phyloP scores from a whole-genome alignment of 2,329 filamentous ascomycete genomes.

The Aspergillus brasiliensis region DNA sequence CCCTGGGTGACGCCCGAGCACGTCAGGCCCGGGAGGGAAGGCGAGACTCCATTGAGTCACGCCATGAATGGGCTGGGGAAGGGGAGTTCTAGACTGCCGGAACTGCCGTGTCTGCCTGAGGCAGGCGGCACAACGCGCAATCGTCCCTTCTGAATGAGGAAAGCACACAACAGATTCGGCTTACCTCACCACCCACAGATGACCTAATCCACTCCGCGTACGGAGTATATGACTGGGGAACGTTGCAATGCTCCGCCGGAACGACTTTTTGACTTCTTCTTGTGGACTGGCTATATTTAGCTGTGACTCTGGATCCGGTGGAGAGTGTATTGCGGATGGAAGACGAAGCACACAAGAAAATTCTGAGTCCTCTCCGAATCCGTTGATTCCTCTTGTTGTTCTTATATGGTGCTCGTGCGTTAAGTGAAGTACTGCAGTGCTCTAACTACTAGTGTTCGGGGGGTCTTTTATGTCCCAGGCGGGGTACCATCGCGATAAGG shows the following conservation, averaged over 20 bases:
- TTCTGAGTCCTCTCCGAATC: constrained; percentile 6
- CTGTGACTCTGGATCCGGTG: constrained; percentile 4
- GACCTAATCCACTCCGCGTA: constrained; percentile 3
- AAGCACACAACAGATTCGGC: constrained; percentile 3
- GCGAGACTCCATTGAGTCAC: constrained; percentile 3
- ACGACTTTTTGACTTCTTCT: background rate
- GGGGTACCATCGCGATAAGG: constrained; percentile 3
- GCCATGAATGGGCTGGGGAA: constrained; percentile 1
- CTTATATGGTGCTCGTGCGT: constrained; percentile 8
- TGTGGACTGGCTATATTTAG: constrained; percentile 13
- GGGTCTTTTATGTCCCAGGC: constrained; percentile 3
- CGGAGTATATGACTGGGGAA: constrained; percentile 2
- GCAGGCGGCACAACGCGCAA: constrained; percentile 13
- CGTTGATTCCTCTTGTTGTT: constrained; percentile 5
- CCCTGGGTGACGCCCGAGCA: constrained; percentile 9
- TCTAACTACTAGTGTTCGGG: background rate
- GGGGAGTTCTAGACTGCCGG: constrained; percentile 17
- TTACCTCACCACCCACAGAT: constrained; percentile 16
- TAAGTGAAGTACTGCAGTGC: background rate
- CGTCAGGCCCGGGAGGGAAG: constrained; percentile 8
- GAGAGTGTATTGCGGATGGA: constrained; percentile 9
- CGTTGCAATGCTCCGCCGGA: constrained; percentile 10
- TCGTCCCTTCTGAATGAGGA: constrained; percentile 1
- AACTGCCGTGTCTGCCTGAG: constrained; percentile 4
- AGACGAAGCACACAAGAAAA: background rate